Evolutionary conservation across 306 rosid species (phyloP), one percentile per base, ranked within the genome.

Genomic region (Oemleria cerasiformis): DNA sequence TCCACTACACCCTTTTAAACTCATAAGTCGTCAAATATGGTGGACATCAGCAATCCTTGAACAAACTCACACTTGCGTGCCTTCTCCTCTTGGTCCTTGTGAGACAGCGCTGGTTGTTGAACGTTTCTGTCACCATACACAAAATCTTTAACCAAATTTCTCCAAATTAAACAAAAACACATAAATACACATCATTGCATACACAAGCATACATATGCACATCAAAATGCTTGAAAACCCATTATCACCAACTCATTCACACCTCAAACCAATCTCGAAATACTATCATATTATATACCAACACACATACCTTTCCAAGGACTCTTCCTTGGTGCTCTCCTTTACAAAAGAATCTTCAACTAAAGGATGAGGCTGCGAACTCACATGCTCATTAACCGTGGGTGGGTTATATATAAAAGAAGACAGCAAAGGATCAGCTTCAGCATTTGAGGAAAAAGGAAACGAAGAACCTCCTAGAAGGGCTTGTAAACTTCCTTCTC

Each of bases 351-450:
- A 65, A 58, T 77, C 76, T 78, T 87, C 90, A 12, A 64, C 73
- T 39, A 83, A 80, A 62, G 87, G 71, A 76, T 63, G 67, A 60
- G 89, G 65, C 60, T 65, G 83, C 43, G 47, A 75, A 38, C 75
- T 84, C 12, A 7, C 64, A 64, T 84, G 71, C 73, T 84, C 90
- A 76, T 84, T 82, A 47, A 66, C 79, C 10, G 59, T 50, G 56
- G 71, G 75, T 10, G 90, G 85, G 80, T 84, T 88, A 82, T 81
- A 88, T 40, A 92, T 91, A 78, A 94, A 94, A 17, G 97, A 91
- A 41, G 89, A 84, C 79, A 94, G 65, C 84, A 94, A 63, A 58
- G 91, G 90, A 84, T 94, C 98, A 7, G 98, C 86, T 70, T 86
- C 98, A 3, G 92, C 65, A 63, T 80, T 86, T 44, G 89, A 78